Evolutionary conservation across 2,329 filamentous ascomycete genomes (phyloP).

Genomic region (Colletotrichum australisinense): DNA sequence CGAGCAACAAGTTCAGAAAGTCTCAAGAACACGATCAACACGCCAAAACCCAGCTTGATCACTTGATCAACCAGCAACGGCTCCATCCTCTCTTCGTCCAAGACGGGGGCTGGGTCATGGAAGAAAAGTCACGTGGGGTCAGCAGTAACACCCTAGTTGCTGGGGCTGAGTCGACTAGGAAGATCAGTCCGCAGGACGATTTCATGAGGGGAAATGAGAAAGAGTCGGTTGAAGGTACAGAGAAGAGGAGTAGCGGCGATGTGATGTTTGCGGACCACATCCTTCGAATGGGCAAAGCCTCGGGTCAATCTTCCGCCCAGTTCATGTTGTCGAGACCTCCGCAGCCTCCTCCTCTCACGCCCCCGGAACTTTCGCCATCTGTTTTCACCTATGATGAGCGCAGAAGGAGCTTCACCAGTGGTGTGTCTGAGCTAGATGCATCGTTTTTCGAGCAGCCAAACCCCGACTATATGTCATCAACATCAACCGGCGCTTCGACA

Average conservation of each 20-base stretch:
- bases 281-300: background rate
- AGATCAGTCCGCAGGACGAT: conserved; percentile 17
- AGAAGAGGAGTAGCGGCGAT: background rate
- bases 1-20: background rate
- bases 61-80: conserved; percentile 32
- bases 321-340: conserved; percentile 50
- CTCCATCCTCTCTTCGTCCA: conserved; percentile 31
- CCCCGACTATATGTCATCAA: conserved; percentile 59
- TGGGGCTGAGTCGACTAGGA: conserved; percentile 7
- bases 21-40: background rate
- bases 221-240: background rate
- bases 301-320: conserved; percentile 28
- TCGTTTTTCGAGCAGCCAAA: conserved; percentile 61
- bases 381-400: conserved; percentile 57
- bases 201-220: conserved; percentile 8
- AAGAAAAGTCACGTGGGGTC: conserved; percentile 46
- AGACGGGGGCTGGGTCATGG: conserved; percentile 30
- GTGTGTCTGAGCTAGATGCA: conserved; percentile 48
- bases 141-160: conserved; percentile 38
- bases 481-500: conserved; percentile 40
- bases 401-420: conserved; percentile 46
- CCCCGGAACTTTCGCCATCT: conserved; percentile 55
- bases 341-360: conserved; percentile 61
- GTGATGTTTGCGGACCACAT: background rate
- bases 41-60: background rate